These are phyloP conservation scores for Parachaetomium inaequale DNA, from an alignment of 495 filamentous ascomycete genomes.

Conservation along the genomic window DNA sequence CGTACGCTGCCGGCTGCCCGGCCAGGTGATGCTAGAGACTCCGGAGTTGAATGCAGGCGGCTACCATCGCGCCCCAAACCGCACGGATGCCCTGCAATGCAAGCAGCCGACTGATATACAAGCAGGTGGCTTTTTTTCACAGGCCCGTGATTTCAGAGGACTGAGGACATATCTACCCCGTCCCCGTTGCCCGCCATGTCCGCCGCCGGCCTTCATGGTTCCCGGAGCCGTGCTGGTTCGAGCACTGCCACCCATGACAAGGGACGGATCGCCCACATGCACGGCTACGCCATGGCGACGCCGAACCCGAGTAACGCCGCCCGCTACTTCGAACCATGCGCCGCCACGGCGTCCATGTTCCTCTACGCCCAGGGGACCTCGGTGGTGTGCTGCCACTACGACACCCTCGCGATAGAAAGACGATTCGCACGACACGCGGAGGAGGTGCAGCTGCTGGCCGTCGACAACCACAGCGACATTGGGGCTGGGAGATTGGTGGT, in stretches of 20 bases:
- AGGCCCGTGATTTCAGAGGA: slow-evolving; percentile 22
- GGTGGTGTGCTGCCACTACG: slow-evolving; percentile 82
- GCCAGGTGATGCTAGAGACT: neutral
- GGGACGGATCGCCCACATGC: slow-evolving; percentile 41
- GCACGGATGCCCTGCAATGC: slow-evolving; percentile 9
- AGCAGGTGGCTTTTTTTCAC: slow-evolving; percentile 14
- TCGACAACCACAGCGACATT: slow-evolving; percentile 88
- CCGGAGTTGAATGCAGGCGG: neutral
- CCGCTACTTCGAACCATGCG: slow-evolving; percentile 73
- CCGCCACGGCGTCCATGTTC: slow-evolving; percentile 81
- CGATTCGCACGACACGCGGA: slow-evolving; percentile 82
- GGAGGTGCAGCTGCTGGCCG: slow-evolving; percentile 74
- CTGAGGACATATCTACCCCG: slow-evolving; percentile 30
- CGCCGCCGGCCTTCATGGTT: slow-evolving; percentile 38
- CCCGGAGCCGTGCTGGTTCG: slow-evolving; percentile 61
- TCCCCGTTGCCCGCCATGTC: slow-evolving; percentile 38
- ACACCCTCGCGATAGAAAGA: slow-evolving; percentile 84
- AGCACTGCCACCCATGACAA: slow-evolving; percentile 46
- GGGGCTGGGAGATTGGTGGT: slow-evolving; percentile 83
- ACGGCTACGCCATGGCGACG: slow-evolving; percentile 48
- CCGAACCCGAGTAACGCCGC: slow-evolving; percentile 49
- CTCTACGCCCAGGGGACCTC: slow-evolving; percentile 77
- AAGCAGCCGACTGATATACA: slow-evolving; percentile 18
- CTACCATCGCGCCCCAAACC: neutral
- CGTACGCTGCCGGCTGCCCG: neutral